Evolutionary conservation across 2,329 filamentous ascomycete species (phyloP), one percentile per base, ranked within the genome.

Genomic region (Dothistroma septosporum): DNA sequence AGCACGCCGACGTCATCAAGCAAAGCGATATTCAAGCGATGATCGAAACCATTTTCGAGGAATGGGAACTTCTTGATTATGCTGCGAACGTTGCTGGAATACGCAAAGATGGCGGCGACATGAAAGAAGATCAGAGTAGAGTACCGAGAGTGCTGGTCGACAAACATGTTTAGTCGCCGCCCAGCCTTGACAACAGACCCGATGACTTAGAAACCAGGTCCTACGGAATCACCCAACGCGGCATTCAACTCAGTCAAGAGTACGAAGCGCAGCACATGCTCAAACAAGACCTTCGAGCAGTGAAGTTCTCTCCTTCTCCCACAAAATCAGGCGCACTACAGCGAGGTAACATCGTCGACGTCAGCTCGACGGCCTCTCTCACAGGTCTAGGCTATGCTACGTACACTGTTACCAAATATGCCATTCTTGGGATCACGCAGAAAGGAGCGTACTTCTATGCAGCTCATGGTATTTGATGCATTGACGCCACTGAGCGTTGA

Each of bases 331-430:
- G 79, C 47, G 74, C 80, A 57, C 78, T 79, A 1, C 58, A 59
- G 21, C 79, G 81, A 0, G 86, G 84, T 0, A 79, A 75, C 46
- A 86, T 89, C 59, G 81, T 89, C 22, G 60, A 60, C 41, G 63
- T 68, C 52, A 60, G 63, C 10, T 63, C 66, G 1, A 48, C 55
- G 1, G 44, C 58, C 10, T 48, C 52, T 8, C 31, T 55, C 21
- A 59, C 57, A 6, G 50, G 33, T 7, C 28, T 47, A 11, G 68
- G 66, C 9, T 31, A 63, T 12, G 64, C 66, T 9, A 59, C 64
- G 10, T 68, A 69, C 57, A 66, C 60, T 10, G 61, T 64, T 7
- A 60, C 56, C 61, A 69, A 69, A 52, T 64, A 66, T 11, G 68
- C 66, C 32, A 65, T 69, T 35, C 53, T 69, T 46, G 68, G 66